Evolutionary conservation across 2,329 filamentous ascomycete species (phyloP).

Genomic region (Lasiodiplodia citricola): DNA sequence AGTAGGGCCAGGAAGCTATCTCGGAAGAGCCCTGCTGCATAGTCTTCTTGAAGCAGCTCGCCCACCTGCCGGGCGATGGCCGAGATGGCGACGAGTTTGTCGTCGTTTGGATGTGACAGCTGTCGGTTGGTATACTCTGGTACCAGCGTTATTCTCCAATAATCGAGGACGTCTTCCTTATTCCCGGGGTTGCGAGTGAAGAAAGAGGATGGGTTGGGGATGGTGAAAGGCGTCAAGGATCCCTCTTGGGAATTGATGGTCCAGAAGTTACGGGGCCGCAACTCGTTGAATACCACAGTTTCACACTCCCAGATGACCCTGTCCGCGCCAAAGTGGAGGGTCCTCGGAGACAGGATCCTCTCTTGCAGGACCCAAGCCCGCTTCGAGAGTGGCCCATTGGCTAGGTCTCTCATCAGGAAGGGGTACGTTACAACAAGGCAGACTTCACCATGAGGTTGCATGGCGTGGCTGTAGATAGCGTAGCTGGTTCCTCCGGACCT

Average conservation of each 20-base stretch:
- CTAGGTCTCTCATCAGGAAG: too few relatives aligned
- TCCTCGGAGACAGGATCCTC: background rate
- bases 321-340: background rate
- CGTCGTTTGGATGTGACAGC: background rate
- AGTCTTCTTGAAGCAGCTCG: background rate
- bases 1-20: background rate
- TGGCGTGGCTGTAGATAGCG: too few relatives aligned
- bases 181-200: background rate
- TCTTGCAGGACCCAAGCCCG: background rate
- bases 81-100: background rate
- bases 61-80: background rate
- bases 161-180: background rate
- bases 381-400: background rate
- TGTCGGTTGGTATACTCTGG: background rate
- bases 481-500: background rate
- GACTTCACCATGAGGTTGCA: background rate
- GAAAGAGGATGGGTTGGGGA: too few relatives aligned
- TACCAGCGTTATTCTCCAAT: background rate
- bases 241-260: background rate
- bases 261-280: background rate
- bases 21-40: background rate
- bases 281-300: background rate
- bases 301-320: background rate
- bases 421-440: background rate
- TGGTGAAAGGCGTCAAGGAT: too few relatives aligned